phyloP scores from a whole-genome alignment of 1,284 basidiomycete species.

The Fereydounia khargensis region DNA sequence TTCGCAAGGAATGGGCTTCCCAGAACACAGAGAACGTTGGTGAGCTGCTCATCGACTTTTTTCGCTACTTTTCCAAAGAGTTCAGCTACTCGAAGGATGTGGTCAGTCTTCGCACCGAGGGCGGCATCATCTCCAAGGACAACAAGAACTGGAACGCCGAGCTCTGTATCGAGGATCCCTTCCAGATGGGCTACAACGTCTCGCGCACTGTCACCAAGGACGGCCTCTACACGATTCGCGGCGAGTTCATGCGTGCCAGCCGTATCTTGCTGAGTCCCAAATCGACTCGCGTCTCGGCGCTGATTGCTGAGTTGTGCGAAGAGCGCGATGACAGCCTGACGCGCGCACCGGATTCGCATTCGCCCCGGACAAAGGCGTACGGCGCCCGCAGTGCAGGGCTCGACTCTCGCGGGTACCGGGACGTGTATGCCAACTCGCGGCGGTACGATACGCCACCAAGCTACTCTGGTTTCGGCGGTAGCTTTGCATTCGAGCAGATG shows the following conservation, averaged over 20 bases:
- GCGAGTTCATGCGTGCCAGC: slow-evolving; percentile 95
- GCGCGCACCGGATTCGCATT: slow-evolving; percentile 53
- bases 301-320: slow-evolving; percentile 52
- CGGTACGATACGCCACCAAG: slow-evolving; percentile 25
- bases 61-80: slow-evolving; percentile 91
- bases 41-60: slow-evolving; percentile 96
- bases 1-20: slow-evolving; percentile 89
- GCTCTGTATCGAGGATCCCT: slow-evolving; percentile 73
- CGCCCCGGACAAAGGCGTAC: too few relatives aligned
- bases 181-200: slow-evolving; percentile 92
- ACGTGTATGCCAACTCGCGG: slow-evolving; percentile 19
- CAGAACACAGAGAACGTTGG: slow-evolving; percentile 88
- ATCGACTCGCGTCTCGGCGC: slow-evolving; percentile 33
- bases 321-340: slow-evolving; percentile 53
- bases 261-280: slow-evolving; percentile 60
- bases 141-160: slow-evolving; percentile 90
- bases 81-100: slow-evolving; percentile 89
- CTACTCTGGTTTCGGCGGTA: slow-evolving; percentile 40
- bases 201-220: slow-evolving; percentile 94
- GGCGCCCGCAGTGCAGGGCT: slow-evolving; percentile 12
- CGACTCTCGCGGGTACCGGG: slow-evolving; percentile 20
- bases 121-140: slow-evolving; percentile 81
- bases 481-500: slow-evolving; percentile 54
- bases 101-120: slow-evolving; percentile 75
- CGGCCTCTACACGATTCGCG: slow-evolving; percentile 92